Percentiles rank a stretch among this genome's conserved stretches.
Conservation (phyloP, 164 flowering plant genomes). For the Aristolochia contorta region DNA sequence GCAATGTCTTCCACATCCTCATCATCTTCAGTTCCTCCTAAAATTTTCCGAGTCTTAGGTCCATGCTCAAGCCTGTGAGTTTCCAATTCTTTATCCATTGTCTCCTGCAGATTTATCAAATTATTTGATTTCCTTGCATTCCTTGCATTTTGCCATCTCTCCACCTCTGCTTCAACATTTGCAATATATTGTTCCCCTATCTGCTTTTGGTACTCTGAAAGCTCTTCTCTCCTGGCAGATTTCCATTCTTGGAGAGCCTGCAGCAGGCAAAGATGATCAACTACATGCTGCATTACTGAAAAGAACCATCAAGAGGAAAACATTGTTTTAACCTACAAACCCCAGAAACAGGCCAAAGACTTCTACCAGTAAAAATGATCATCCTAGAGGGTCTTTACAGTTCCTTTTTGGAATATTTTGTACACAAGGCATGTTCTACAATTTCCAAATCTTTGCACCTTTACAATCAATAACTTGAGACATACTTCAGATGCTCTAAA, state of each 20-base stretch:
- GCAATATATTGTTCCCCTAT: conserved; percentile 57
- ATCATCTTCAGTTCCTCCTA: conserved; percentile 72
- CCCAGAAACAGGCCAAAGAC: too few species aligned
- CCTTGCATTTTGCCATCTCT: conserved; percentile 82
- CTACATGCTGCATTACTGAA: too few species aligned
- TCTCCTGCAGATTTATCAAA: conserved; percentile 67
- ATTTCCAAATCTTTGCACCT: too few species aligned
- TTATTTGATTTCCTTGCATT: conserved; percentile 53
- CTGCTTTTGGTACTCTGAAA: conserved; percentile 76
- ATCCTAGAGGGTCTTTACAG: too few species aligned
- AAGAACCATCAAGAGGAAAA: too few species aligned
- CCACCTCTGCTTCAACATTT: conserved; percentile 73
- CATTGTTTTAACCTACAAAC: too few species aligned
- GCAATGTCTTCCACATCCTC: conserved; percentile 93
- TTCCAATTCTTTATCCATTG: conserved; percentile 96
- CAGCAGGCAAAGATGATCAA: background rate
- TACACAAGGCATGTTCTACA: too few species aligned
- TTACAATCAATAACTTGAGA: too few species aligned
- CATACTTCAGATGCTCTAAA: too few species aligned
- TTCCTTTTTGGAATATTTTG: too few species aligned
- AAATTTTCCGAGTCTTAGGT: conserved; percentile 78
- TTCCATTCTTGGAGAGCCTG: conserved; percentile 86
- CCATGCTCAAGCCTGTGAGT: conserved; percentile 94
- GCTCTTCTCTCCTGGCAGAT: conserved; percentile 71
- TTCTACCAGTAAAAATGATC: too few species aligned